phyloP scores from a whole-genome alignment of 495 filamentous ascomycete species.

The Daldinia loculata region DNA sequence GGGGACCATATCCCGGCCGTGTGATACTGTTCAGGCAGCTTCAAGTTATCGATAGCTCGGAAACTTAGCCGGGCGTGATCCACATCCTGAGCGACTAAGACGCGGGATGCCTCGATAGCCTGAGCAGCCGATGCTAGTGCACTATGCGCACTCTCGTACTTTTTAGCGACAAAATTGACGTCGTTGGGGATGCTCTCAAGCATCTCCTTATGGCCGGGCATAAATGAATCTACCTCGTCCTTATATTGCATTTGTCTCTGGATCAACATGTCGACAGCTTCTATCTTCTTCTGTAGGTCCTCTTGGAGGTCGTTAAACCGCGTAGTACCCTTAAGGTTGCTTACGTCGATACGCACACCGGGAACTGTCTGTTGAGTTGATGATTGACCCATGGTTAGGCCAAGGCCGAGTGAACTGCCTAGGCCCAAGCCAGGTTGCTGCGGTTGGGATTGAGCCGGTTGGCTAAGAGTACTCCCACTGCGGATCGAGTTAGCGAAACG shows the following conservation, averaged over 20 bases:
- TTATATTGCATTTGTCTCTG: constrained; percentile 69
- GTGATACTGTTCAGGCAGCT: constrained; percentile 78
- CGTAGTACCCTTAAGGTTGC: constrained; percentile 81
- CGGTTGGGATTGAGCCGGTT: constrained; percentile 46
- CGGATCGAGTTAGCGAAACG: constrained; percentile 27
- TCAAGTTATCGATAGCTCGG: constrained; percentile 77
- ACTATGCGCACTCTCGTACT: constrained; percentile 75
- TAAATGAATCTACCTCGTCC: constrained; percentile 65
- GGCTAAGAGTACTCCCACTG: constrained; percentile 33
- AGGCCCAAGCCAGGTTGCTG: constrained; percentile 49
- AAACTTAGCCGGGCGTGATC: constrained; percentile 77
- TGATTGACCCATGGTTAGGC: constrained; percentile 57
- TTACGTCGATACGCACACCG: constrained; percentile 79
- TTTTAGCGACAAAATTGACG: constrained; percentile 75
- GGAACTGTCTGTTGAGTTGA: constrained; percentile 62
- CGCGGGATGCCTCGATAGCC: constrained; percentile 72
- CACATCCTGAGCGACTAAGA: constrained; percentile 70
- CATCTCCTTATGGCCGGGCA: constrained; percentile 70
- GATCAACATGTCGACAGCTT: constrained; percentile 76
- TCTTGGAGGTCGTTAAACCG: constrained; percentile 89
- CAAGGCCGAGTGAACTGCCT: constrained; percentile 44
- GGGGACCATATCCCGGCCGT: constrained; percentile 64
- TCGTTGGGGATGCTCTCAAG: constrained; percentile 74
- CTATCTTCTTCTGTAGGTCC: constrained; percentile 78
- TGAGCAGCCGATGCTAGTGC: constrained; percentile 76